These are phyloP conservation scores for Cladobotryum mycophilum DNA, from an alignment of 2,329 filamentous ascomycete genomes.

Conservation along the genomic window DNA sequence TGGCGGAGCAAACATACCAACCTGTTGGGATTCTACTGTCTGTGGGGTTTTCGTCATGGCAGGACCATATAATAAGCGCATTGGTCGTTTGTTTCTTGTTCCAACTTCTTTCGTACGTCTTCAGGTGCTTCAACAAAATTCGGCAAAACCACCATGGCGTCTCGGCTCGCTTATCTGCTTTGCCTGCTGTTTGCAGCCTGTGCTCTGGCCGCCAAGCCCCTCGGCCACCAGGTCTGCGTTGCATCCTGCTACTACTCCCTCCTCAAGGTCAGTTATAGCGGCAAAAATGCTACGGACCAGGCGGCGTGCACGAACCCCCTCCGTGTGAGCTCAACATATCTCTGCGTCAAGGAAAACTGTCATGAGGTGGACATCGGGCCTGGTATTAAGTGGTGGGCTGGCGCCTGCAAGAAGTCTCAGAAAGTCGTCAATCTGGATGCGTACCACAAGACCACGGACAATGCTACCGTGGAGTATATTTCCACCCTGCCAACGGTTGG, in stretches of 20 bases:
- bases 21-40: too few relatives aligned
- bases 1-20: too few relatives aligned
- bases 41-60: too few relatives aligned
- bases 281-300: constrained; percentile 10
- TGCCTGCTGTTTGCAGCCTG: constrained; percentile 9
- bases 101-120: background rate
- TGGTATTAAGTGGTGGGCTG: constrained; percentile 15
- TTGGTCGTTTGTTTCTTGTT: too few relatives aligned
- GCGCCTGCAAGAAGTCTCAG: constrained; percentile 14
- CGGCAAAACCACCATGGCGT: constrained; percentile 3
- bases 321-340: constrained; percentile 15
- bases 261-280: constrained; percentile 13
- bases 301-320: constrained; percentile 14
- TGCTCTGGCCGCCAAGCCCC: constrained; percentile 14
- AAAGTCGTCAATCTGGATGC: constrained; percentile 10
- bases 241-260: constrained; percentile 17
- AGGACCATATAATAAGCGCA: too few relatives aligned
- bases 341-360: constrained; percentile 14
- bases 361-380: constrained; percentile 8
- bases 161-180: constrained; percentile 2
- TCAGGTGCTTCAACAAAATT: background rate
- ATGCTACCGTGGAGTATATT: constrained; percentile 12
- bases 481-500: constrained; percentile 11
- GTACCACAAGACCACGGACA: constrained; percentile 11
- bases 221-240: constrained; percentile 15